These are phyloP conservation scores for Lipomyces kockii DNA, from an alignment of 805 yeast genomes.

Conservation along the genomic window DNA sequence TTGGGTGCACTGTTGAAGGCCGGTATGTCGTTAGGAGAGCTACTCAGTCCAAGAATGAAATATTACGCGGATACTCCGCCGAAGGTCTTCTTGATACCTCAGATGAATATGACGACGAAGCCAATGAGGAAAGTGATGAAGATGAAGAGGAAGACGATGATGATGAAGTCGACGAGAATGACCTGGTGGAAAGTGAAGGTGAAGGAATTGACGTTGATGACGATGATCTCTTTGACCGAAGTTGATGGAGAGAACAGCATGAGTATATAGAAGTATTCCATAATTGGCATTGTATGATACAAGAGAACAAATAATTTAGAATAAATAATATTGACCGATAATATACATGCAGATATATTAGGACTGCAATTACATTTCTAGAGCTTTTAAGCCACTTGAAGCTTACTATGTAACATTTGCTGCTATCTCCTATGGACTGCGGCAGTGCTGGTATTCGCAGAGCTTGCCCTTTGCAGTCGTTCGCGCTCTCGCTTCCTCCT, in stretches of 20 bases:
- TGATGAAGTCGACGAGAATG: conserved; percentile 31
- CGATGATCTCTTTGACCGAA: conserved; percentile 36
- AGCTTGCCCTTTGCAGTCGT: conserved; percentile 16
- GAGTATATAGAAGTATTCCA: not conserved
- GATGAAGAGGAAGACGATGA: conserved; percentile 29
- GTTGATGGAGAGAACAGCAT: not conserved
- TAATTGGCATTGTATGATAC: conserved; percentile 4
- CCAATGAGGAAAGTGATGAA: conserved; percentile 25
- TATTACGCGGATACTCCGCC: conserved; percentile 47
- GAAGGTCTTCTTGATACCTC: conserved; percentile 45
- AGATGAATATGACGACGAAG: conserved; percentile 39
- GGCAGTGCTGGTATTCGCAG: conserved; percentile 1
- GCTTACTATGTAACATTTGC: not conserved
- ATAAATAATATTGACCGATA: not conserved
- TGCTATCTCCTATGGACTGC: conserved; percentile 8
- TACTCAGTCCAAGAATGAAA: conserved; percentile 48
- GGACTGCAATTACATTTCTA: not conserved
- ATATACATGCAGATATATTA: not conserved
- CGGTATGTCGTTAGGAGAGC: conserved; percentile 67
- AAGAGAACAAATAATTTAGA: not conserved
- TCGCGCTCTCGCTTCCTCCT: conserved; percentile 65
- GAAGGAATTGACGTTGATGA: conserved; percentile 35
- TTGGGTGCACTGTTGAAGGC: conserved; percentile 86
- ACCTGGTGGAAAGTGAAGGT: conserved; percentile 29
- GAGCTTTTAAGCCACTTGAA: not conserved